Percentiles rank a stretch among this genome's conserved stretches.
Conservation (phyloP, 148 eudicot species). For the Cornus controversa region DNA sequence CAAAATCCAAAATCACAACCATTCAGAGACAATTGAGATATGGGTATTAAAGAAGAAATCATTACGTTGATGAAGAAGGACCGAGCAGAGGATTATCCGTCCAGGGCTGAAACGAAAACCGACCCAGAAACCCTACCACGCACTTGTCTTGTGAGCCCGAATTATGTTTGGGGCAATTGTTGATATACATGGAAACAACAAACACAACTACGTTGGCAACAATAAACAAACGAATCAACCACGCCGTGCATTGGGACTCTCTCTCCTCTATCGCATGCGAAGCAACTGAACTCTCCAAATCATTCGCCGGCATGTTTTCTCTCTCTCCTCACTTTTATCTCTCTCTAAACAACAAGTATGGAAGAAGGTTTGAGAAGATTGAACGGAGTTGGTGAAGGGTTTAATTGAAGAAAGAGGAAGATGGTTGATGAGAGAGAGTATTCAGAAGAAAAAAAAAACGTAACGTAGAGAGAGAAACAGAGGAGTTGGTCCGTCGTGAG, state of each 20-base stretch:
- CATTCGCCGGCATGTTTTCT: constrained; percentile 6
- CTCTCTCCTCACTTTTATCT: background rate
- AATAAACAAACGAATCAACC: constrained; percentile 62
- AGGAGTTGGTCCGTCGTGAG: background rate
- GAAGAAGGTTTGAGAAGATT: background rate
- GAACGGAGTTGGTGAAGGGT: background rate
- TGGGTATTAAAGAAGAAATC: constrained; percentile 4
- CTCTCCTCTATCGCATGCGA: constrained; percentile 19
- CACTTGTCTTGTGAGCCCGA: constrained; percentile 17
- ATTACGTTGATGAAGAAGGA: constrained; percentile 54
- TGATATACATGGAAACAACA: constrained; percentile 47
- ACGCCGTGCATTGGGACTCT: constrained; percentile 53
- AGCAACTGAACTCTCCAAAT: constrained; percentile 23
- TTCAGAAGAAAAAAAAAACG: too few species aligned
- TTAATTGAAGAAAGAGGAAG: too few species aligned
- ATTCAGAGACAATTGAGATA: background rate
- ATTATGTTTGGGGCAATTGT: constrained; percentile 54
- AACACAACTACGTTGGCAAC: constrained; percentile 54
- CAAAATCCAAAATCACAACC: background rate
- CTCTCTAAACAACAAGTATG: background rate
- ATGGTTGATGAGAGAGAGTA: background rate
- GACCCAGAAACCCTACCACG: constrained; percentile 53
- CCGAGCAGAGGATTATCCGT: constrained; percentile 65
- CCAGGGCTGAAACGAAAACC: constrained; percentile 67
- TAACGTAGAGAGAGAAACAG: background rate